phyloP scores from a whole-genome alignment of 306 rosid genomes.

The Benincasa hispida region DNA sequence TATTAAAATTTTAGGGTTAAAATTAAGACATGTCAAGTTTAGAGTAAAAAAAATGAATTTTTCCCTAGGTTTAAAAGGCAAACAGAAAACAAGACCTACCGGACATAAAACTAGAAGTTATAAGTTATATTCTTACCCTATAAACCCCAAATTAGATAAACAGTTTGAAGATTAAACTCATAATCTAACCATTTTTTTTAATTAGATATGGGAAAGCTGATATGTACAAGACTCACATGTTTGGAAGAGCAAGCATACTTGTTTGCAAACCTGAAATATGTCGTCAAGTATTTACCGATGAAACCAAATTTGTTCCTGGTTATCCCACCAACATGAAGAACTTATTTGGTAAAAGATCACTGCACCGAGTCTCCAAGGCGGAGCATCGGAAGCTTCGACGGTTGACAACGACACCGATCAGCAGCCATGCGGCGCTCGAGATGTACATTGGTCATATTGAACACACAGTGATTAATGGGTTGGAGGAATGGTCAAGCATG shows the following conservation, averaged over 20 bases:
- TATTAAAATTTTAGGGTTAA: too few relatives aligned
- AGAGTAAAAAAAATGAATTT: too few relatives aligned
- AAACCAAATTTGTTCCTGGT: background rate
- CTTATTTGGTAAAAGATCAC: background rate
- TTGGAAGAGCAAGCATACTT: conserved; percentile 6
- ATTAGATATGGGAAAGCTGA: conserved; percentile 7
- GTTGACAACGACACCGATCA: background rate
- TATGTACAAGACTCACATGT: conserved; percentile 15
- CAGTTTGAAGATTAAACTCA: too few relatives aligned
- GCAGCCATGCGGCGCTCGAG: conserved; percentile 1
- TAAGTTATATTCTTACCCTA: too few relatives aligned
- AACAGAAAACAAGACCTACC: too few relatives aligned
- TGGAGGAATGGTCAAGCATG: conserved; percentile 18
- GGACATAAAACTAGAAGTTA: too few relatives aligned
- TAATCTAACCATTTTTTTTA: too few relatives aligned
- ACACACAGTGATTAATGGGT: background rate
- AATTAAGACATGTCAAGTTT: too few relatives aligned
- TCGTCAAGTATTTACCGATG: conserved; percentile 4
- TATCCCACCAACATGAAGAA: background rate
- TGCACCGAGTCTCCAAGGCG: background rate
- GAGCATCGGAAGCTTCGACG: conserved; percentile 13
- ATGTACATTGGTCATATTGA: conserved; percentile 3
- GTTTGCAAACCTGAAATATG: conserved; percentile 5
- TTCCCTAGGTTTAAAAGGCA: too few relatives aligned
- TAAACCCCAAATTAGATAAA: too few relatives aligned